Base-by-base conservation (phyloP, 2,329 filamentous ascomycete species). In the Fonsecaea monophora region DNA sequence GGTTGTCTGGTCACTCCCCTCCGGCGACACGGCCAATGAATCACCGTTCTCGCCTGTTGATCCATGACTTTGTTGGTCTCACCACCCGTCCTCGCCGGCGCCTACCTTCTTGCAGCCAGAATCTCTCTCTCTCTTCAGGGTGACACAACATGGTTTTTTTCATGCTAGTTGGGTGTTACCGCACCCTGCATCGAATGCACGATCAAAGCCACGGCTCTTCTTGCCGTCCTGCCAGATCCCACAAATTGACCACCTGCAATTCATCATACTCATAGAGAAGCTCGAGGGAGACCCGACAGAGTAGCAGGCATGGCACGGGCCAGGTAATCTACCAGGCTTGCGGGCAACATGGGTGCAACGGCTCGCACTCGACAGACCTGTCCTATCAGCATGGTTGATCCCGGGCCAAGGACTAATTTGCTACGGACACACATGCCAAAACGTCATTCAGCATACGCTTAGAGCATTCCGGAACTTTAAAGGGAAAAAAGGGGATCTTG, bases 371-470 rank as follows among this genome's bases (percentile, higher is more conserved):
- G 50, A 62, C 64, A 59, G 65, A 62, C 53, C 45, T 60, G 61
- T 55, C 30, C 58, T 40, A 60, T 65, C 60, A 60, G 38, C 60
- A 40, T 38, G 53, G 50, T 55, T 50, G 34, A 40, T 55, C 21
- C 56, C 42, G 57, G 58, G 18, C 60, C 45, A 50, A 50, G 45
- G 45, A 50, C 45, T 50, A 50, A 30, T 50, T 50, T 50, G 45
- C 45, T 13, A 13, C 45, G 21, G 34, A 38, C 61, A 53, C 42
- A 59, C 42, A 57, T 65, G 45, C 53, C 45, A 32, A 35, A 67
- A 67, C 68, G 68, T 69, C 65, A 67, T 67, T 45, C 65, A 59
- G 59, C 62, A 35, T 54, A 59, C 55, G 54, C 62, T 57, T 56
- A 50, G 53, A 54, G 62, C 58, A 42, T 67, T 61, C 66, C 67